Base-by-base conservation (phyloP, 768 basidiomycete genomes). In the Tricholoma matsutake region DNA sequence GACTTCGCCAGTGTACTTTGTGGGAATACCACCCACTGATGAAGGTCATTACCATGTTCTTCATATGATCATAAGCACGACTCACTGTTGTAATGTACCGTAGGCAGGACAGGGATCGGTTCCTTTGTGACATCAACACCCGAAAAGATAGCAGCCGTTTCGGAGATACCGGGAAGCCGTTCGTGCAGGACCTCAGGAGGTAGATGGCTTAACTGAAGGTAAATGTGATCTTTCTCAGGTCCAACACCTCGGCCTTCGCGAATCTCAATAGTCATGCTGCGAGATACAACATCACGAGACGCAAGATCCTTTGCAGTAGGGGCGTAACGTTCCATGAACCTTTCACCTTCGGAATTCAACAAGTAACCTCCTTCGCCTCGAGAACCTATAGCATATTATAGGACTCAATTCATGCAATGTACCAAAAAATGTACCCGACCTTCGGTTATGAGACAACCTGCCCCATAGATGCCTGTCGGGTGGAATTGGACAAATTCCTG, bases 401-500 rank as follows among this genome's bases (percentile, higher is more conserved):
- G 59, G 25, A 60, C 20, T 49, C 34, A 20, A 31, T 20, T 25
- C 3, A 52, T 14, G n/a, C 28, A 14, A 62, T 28, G 6, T 43
- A 51, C 11, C 32, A 25, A 29, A 18, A 22, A 22, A 47, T 8
- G 69, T 76, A 58, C 1, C 28, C 9, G 57, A 92, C 95, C 96
- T 82, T 98, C 96, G 11, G 96, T 98, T 72, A 99, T 99, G 66
- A 99, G 83, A 77, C 97, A 99, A 53, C 97, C 97, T 68, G 97
- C 96, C 66, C 97, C 97, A 72, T 98, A 99, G 70, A 99, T 98
- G 77, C 97, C 97, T 51, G 97, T 98, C 2, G 97, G 97, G 75
- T 98, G 97, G 92, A 99, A 99, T 74, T 99, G 97, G n/a, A 98
- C 96, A 73, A 99, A 99, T 76, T 99, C 97, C 62, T 91, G 75